phyloP scores from a whole-genome alignment of 2,329 filamentous ascomycete species.

The Ustulina deusta region DNA sequence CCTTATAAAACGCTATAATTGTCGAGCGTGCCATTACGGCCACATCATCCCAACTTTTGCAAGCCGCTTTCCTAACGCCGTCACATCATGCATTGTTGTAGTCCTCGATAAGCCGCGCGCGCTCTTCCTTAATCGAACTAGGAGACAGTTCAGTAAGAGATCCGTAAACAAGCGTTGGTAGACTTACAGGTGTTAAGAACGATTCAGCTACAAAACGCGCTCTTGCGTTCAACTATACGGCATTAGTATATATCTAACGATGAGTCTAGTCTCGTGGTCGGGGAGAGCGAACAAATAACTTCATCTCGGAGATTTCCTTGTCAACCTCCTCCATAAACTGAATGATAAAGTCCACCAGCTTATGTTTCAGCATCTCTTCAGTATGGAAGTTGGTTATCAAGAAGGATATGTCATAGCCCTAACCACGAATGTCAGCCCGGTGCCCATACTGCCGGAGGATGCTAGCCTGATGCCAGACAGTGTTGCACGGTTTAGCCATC shows the following conservation, averaged over 20 bases:
- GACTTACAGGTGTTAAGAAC: conserved; percentile 90
- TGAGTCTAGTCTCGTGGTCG: neutral
- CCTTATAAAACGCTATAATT: conserved; percentile 31
- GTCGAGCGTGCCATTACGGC: conserved; percentile 14
- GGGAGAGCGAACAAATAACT: conserved; percentile 86
- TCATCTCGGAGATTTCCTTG: conserved; percentile 99
- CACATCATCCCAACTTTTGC: conserved; percentile 1
- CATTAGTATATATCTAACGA: conserved; percentile 47
- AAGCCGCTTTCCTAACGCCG: conserved; percentile 28
- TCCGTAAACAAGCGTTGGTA: neutral
- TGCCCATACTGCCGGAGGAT: neutral
- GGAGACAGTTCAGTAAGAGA: conserved; percentile 18
- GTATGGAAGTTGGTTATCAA: conserved; percentile 99
- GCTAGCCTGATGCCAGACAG: neutral
- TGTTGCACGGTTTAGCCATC: neutral
- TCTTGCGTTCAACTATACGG: conserved; percentile 84
- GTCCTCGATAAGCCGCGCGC: conserved; percentile 11
- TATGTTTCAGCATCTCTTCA: conserved; percentile 98
- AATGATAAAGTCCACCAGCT: conserved; percentile 98
- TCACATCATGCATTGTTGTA: conserved; percentile 28
- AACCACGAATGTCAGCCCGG: conserved; percentile 52
- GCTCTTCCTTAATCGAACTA: conserved; percentile 38
- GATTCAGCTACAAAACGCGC: conserved; percentile 98
- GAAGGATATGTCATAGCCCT: conserved; percentile 98
- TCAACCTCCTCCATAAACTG: conserved; percentile 99